Conservation (phyloP, 495 filamentous ascomycete species). For the Parathielavia appendiculata region DNA sequence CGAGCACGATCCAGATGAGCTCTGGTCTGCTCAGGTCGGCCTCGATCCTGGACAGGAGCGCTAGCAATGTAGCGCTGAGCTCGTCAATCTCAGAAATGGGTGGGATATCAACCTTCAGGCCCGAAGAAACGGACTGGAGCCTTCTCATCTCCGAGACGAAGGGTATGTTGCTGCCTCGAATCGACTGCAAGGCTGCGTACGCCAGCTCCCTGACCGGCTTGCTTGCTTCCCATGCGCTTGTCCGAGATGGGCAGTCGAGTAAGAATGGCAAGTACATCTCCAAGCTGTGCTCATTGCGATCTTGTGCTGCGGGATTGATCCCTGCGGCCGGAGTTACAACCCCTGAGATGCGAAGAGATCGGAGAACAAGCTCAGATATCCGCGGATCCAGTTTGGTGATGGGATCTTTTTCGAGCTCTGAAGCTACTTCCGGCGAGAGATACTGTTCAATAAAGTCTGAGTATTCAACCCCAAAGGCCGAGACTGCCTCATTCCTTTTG, state of each 20-base stretch:
- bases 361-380: conserved; percentile 45
- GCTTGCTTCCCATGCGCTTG: conserved; percentile 61
- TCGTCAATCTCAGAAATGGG: conserved; percentile 5
- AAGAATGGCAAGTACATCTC: conserved; percentile 56
- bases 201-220: conserved; percentile 49
- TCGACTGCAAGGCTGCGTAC: conserved; percentile 52
- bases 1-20: conserved; percentile 36
- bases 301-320: background rate
- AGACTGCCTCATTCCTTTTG: conserved; percentile 20
- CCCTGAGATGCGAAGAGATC: conserved; percentile 21
- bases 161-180: conserved; percentile 15
- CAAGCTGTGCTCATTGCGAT: conserved; percentile 14
- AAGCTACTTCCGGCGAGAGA: conserved; percentile 18
- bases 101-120: conserved; percentile 16
- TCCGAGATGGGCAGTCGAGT: conserved; percentile 52
- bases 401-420: background rate
- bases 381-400: conserved; percentile 40
- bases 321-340: background rate
- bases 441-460: conserved; percentile 45
- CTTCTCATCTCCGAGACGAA: conserved; percentile 31
- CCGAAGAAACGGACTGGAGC: conserved; percentile 25
- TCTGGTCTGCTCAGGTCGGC: background rate
- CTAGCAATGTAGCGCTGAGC: conserved; percentile 4
- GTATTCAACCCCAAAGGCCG: conserved; percentile 28
- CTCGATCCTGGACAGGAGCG: conserved; percentile 17